A percentile compares a stretch with the other conserved stretches of the same genome.
Evolutionary conservation across 1,284 basidiomycete genomes (phyloP).

Genomic region (Blastosporella zonata): DNA sequence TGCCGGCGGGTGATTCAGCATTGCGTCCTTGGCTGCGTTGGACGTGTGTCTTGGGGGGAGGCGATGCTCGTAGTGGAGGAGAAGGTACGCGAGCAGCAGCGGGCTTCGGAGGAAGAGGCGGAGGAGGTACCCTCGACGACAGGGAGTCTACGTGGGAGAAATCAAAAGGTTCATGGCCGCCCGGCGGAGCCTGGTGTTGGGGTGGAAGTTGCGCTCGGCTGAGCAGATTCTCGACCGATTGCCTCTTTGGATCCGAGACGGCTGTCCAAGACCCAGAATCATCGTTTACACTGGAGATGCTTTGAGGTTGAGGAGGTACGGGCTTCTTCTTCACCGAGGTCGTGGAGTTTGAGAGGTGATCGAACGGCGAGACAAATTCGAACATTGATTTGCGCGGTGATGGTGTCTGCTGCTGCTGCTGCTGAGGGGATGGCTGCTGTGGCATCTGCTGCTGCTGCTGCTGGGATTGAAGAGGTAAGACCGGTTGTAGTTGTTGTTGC

Average conservation of each 20-base stretch:
- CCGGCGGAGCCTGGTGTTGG: constrained; percentile 34
- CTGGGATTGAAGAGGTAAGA: constrained; percentile 17
- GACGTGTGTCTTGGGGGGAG: constrained; percentile 56
- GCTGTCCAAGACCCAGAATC: constrained; percentile 52
- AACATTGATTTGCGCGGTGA: constrained; percentile 77
- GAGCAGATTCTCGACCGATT: constrained; percentile 74
- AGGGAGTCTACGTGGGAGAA: constrained; percentile 44
- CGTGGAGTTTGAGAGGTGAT: constrained; percentile 55
- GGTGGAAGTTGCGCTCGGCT: constrained; percentile 50
- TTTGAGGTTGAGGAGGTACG: constrained; percentile 40
- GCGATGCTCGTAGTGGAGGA: constrained; percentile 59
- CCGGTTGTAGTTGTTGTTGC: constrained; percentile 1
- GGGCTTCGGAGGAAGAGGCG: constrained; percentile 52
- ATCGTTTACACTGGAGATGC: constrained; percentile 47
- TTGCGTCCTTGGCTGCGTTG: constrained; percentile 41
- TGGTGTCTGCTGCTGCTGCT: constrained; percentile 52
- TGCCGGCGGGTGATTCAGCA: constrained; percentile 43
- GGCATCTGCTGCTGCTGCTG: constrained; percentile 30
- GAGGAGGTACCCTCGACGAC: constrained; percentile 35
- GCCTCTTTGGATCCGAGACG: constrained; percentile 65
- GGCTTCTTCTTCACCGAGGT: constrained; percentile 60
- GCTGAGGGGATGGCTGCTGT: constrained; percentile 34
- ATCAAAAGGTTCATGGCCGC: constrained; percentile 48
- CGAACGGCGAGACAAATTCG: constrained; percentile 79
- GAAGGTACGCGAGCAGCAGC: constrained; percentile 45